A percentile compares a stretch with the other conserved stretches of the same genome.
Conservation (phyloP, 345 rosid species). For the Pistacia atlantica region DNA sequence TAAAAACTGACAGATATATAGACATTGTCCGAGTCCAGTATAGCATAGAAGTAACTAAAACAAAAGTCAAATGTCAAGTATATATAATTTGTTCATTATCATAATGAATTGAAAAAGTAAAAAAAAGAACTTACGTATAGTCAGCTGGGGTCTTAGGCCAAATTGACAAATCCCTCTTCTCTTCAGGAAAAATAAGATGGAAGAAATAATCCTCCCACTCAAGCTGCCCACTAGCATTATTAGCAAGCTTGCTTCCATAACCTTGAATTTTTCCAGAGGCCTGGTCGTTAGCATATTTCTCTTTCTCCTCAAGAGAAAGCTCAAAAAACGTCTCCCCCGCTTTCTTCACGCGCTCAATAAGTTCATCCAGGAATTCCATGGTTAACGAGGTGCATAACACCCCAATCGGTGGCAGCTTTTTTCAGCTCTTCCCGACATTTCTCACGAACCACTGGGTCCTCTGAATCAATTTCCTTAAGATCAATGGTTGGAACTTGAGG, state of each 20-base stretch:
- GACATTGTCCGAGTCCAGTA: no score
- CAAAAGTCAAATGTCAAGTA: not conserved
- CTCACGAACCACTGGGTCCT: constrained; percentile 44
- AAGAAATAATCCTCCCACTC: constrained; percentile 99
- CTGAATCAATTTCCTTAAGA: constrained; percentile 56
- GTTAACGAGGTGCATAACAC: constrained; percentile 94
- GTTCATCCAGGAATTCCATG: constrained; percentile 67
- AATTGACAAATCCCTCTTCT: constrained; percentile 70
- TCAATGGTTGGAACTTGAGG: constrained; percentile 86
- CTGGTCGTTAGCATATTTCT: constrained; percentile 85
- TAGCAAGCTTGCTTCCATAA: constrained; percentile 93
- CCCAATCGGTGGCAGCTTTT: constrained; percentile 76
- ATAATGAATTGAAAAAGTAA: not conserved
- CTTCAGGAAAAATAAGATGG: constrained; percentile 81
- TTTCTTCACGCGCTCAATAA: constrained; percentile 64
- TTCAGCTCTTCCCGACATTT: constrained; percentile 57
- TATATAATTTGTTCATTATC: no score
- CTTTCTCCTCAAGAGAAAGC: constrained; percentile 80
- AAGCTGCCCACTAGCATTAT: constrained; percentile 80
- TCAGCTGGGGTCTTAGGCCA: constrained; percentile 84
- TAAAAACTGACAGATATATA: no score
- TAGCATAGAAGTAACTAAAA: no score
- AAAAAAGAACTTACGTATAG: constrained; percentile 58
- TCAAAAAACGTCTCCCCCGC: constrained; percentile 65
- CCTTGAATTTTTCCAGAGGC: constrained; percentile 83